A percentile compares a stretch with the other conserved stretches of the same genome.
phyloP scores from a whole-genome alignment of 768 basidiomycete species.

The Mycena rebaudengoi region DNA sequence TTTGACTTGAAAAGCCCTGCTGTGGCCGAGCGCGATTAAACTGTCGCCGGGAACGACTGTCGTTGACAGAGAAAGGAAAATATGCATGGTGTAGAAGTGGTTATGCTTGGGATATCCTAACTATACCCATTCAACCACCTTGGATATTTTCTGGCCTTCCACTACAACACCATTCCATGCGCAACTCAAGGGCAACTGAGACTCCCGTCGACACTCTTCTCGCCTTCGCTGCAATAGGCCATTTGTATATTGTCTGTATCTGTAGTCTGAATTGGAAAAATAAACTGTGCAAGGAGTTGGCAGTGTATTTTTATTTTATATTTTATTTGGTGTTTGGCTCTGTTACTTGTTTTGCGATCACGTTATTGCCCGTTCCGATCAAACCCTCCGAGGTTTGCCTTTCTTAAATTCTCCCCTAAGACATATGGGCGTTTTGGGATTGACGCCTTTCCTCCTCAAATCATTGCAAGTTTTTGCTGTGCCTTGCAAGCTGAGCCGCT shows the following conservation, averaged over 20 bases:
- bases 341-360: too few relatives aligned
- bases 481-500: neutral
- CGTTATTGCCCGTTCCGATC: too few relatives aligned
- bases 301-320: too few relatives aligned
- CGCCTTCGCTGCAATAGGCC: slow-evolving; percentile 2
- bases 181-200: neutral
- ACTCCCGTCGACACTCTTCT: neutral
- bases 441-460: slow-evolving; percentile 27
- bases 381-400: too few relatives aligned
- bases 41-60: slow-evolving; percentile 4
- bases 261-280: neutral
- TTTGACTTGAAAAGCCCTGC: slow-evolving; percentile 5
- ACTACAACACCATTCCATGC: neutral
- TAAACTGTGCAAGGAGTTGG: neutral
- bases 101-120: slow-evolving; percentile 11
- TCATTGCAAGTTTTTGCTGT: slow-evolving; percentile 11
- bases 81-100: slow-evolving; percentile 3
- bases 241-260: neutral
- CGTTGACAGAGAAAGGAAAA: slow-evolving; percentile 13
- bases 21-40: slow-evolving; percentile 5
- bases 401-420: neutral
- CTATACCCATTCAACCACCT: slow-evolving; percentile 4
- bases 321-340: too few relatives aligned
- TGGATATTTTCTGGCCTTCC: slow-evolving; percentile 6
- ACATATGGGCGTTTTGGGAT: slow-evolving; percentile 26